Percentiles rank a stretch among this genome's conserved stretches.
phyloP scores from a whole-genome alignment of 1,139 yeast genomes.

The Magnusiomyces suaveolens region DNA sequence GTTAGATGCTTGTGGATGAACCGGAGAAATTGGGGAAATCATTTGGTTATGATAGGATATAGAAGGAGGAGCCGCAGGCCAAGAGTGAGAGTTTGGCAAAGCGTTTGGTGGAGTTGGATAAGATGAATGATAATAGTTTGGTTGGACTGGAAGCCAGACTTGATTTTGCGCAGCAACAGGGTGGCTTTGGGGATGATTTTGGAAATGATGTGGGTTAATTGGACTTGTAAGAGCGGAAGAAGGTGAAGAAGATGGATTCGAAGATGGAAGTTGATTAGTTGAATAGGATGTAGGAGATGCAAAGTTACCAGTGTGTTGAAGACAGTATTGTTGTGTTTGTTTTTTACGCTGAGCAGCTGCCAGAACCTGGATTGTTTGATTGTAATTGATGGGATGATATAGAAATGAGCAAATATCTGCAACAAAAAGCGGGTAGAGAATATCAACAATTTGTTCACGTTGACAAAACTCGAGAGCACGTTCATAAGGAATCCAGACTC shows the following conservation, averaged over 20 bases:
- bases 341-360: no score
- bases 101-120: not conserved
- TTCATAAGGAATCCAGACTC: constrained; percentile 97
- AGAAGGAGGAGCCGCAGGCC: no score
- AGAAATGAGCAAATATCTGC: constrained; percentile 52
- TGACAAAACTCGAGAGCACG: constrained; percentile 88
- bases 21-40: no score
- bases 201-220: constrained; percentile 20
- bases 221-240: constrained; percentile 30
- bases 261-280: no score
- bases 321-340: no score
- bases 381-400: constrained; percentile 31
- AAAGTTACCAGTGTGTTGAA: no score
- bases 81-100: no score
- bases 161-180: constrained; percentile 13
- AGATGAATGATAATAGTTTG: constrained; percentile 3
- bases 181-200: constrained; percentile 10
- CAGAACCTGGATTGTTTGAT: constrained; percentile 32
- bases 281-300: no score
- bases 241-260: no score
- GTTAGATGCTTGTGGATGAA: no score
- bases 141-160: constrained; percentile 7
- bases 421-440: constrained; percentile 78
- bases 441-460: constrained; percentile 76
- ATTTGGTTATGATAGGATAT: no score